These are phyloP conservation scores for Delitschia confertaspora DNA, from an alignment of 495 filamentous ascomycete genomes.

Conservation along the genomic window DNA sequence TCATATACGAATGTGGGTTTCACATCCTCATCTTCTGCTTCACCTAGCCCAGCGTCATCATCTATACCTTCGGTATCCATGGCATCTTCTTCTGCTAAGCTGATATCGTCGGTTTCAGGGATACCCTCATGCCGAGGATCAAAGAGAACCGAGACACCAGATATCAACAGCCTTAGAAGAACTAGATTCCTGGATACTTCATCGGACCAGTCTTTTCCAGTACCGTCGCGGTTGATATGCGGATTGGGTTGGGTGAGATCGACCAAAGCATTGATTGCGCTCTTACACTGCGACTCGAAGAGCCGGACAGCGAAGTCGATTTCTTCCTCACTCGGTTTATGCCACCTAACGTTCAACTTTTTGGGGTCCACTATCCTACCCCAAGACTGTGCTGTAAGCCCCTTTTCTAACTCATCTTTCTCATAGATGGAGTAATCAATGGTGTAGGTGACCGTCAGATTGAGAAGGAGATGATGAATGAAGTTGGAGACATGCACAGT, in stretches of 20 bases:
- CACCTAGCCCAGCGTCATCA: conserved; percentile 55
- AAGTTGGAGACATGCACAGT: conserved; percentile 96
- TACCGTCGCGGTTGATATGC: conserved; percentile 83
- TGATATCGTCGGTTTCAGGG: conserved; percentile 5
- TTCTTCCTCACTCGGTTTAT: conserved; percentile 69
- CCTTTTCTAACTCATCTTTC: conserved; percentile 47
- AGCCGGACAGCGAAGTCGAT: conserved; percentile 81
- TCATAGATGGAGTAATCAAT: conserved; percentile 82
- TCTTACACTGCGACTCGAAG: conserved; percentile 66
- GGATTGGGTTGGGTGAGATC: conserved; percentile 72
- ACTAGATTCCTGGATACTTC: conserved; percentile 85
- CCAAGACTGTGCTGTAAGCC: conserved; percentile 65
- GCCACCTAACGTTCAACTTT: conserved; percentile 81
- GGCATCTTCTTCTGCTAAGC: conserved; percentile 43
- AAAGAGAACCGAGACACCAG: conserved; percentile 81
- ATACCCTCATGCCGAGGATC: conserved; percentile 50
- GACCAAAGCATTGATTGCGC: conserved; percentile 58
- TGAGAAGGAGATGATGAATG: conserved; percentile 97
- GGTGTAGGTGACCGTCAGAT: conserved; percentile 87
- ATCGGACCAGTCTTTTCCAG: conserved; percentile 97
- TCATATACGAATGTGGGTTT: conserved; percentile 76
- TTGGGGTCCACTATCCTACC: conserved; percentile 59
- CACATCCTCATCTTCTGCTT: conserved; percentile 72
- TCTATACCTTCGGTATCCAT: conserved; percentile 24
- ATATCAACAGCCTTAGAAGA: conserved; percentile 74